Evolutionary conservation across 495 filamentous ascomycete species (phyloP).

Genomic region (Letharia columbiana): DNA sequence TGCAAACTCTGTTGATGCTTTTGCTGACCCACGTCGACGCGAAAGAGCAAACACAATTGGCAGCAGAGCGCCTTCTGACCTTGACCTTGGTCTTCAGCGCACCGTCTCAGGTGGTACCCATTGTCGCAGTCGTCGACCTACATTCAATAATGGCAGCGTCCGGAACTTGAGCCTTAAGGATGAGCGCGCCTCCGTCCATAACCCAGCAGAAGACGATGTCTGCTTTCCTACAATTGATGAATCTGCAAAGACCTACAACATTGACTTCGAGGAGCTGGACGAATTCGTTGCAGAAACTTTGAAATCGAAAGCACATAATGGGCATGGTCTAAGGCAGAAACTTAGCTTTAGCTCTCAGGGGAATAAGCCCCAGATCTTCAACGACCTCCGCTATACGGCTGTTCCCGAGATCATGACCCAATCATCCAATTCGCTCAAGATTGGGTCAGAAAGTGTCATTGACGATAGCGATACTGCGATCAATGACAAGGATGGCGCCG

Average conservation of each 20-base stretch:
- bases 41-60: constrained; percentile 59
- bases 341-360: constrained; percentile 46
- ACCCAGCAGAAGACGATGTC: constrained; percentile 64
- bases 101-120: constrained; percentile 63
- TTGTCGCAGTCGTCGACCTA: constrained; percentile 46
- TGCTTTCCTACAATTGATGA: constrained; percentile 63
- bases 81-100: constrained; percentile 57
- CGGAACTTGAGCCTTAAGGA: constrained; percentile 38
- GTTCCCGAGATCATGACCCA: constrained; percentile 32
- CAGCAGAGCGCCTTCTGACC: constrained; percentile 48
- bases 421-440: constrained; percentile 25
- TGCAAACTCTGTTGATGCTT: constrained; percentile 95
- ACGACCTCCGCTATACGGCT: constrained; percentile 46
- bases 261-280: constrained; percentile 85
- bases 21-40: constrained; percentile 65
- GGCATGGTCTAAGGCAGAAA: constrained; percentile 33
- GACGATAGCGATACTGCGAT: constrained; percentile 14
- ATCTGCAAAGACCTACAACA: constrained; percentile 48
- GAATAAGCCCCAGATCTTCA: constrained; percentile 48
- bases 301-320: constrained; percentile 31
- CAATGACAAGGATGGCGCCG: constrained; percentile 20
- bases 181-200: constrained; percentile 34
- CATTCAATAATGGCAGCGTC: constrained; percentile 51
- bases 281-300: constrained; percentile 63
- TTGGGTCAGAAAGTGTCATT: constrained; percentile 14